These are phyloP conservation scores for Phytopythium montanum DNA, from an alignment of 352 stramenopile genomes.

Conservation along the genomic window DNA sequence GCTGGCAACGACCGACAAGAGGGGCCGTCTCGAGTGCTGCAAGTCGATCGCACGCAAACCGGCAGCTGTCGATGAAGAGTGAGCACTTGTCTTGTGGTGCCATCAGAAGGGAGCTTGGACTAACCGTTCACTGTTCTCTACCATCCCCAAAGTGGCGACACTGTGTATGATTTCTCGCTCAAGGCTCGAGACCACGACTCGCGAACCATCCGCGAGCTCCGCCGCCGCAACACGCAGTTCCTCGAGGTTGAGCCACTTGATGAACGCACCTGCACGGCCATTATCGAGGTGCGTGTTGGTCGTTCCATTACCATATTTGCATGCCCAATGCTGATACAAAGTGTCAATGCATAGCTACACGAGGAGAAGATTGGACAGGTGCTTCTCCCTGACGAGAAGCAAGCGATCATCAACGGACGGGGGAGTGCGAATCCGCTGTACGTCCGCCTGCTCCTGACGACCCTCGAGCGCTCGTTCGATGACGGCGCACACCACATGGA, in stretches of 20 bases:
- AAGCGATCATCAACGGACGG: slow-evolving; percentile 34
- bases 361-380: slow-evolving; percentile 17
- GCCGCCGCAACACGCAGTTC: slow-evolving; percentile 53
- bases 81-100: slow-evolving; percentile 7
- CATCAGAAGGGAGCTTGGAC: background rate
- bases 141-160: slow-evolving; percentile 33
- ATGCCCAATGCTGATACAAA: background rate
- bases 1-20: slow-evolving; percentile 23
- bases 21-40: slow-evolving; percentile 31
- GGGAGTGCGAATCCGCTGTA: slow-evolving; percentile 73
- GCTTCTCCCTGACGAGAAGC: slow-evolving; percentile 35
- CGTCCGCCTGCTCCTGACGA: slow-evolving; percentile 56
- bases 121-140: slow-evolving; percentile 1
- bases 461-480: slow-evolving; percentile 42
- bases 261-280: slow-evolving; percentile 50
- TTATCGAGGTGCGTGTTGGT: slow-evolving; percentile 36
- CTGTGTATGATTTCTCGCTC: slow-evolving; percentile 62
- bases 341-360: slow-evolving; percentile 23
- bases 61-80: slow-evolving; percentile 64
- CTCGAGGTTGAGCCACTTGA: slow-evolving; percentile 70
- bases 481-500: slow-evolving; percentile 12
- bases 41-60: slow-evolving; percentile 40
- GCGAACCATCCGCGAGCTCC: slow-evolving; percentile 70
- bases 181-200: slow-evolving; percentile 42
- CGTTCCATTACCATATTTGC: background rate